These are phyloP conservation scores for Eucalyptus tenuipes DNA, from an alignment of 345 rosid species.

Conservation along the genomic window DNA sequence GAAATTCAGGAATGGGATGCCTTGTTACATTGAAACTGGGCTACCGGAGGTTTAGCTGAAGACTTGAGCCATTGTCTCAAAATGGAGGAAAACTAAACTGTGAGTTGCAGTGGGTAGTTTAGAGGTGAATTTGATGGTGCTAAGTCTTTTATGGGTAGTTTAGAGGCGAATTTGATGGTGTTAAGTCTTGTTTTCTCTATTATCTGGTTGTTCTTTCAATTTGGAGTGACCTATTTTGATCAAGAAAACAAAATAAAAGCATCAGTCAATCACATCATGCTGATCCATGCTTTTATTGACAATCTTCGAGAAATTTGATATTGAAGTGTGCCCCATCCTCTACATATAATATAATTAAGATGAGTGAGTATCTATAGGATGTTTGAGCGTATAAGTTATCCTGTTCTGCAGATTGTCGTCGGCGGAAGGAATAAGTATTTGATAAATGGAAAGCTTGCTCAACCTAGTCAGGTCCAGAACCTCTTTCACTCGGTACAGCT, in stretches of 20 bases:
- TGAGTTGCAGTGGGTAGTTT: background rate
- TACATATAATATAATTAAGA: background rate
- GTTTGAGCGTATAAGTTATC: background rate
- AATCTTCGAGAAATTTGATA: background rate
- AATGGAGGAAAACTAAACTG: background rate
- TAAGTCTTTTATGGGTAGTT: background rate
- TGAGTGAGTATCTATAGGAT: background rate
- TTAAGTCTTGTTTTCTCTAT: background rate
- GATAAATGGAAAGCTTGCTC: conserved; percentile 66
- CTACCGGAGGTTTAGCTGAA: background rate
- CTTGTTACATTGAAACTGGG: too few relatives aligned
- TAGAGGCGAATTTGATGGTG: background rate
- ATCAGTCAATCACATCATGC: background rate
- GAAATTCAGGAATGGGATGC: background rate
- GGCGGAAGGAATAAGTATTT: conserved; percentile 78
- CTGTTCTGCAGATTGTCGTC: conserved; percentile 69
- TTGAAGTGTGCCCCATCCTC: background rate
- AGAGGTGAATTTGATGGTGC: background rate
- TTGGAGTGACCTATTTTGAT: background rate
- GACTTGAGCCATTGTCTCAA: background rate
- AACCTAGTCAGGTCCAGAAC: conserved; percentile 86
- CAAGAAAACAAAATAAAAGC: background rate
- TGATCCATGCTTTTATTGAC: background rate
- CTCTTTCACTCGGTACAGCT: conserved; percentile 97
- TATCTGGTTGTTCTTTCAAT: background rate